These are phyloP conservation scores for Trametes sanguinea DNA, from an alignment of 768 basidiomycete genomes.

Conservation along the genomic window DNA sequence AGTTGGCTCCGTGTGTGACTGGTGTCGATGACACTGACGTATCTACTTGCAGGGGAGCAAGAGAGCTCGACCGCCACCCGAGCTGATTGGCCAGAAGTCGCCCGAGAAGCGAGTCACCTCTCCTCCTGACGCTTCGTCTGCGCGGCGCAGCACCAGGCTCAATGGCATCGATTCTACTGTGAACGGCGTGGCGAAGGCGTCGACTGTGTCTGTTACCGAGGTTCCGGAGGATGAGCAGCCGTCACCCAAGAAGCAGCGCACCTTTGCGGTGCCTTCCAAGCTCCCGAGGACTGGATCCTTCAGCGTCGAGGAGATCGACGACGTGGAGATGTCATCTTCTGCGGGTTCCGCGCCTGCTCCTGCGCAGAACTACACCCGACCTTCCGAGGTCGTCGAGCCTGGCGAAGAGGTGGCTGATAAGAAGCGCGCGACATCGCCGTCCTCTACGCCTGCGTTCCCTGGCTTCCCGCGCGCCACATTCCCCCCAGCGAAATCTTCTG, in stretches of 20 bases:
- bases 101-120: conserved; percentile 30
- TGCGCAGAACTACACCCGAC: conserved; percentile 22
- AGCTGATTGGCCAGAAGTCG: conserved; percentile 39
- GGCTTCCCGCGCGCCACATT: conserved; percentile 10
- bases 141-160: conserved; percentile 28
- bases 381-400: conserved; percentile 46
- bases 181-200: conserved; percentile 6
- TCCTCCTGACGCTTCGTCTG: conserved; percentile 5
- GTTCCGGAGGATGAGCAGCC: conserved; percentile 41
- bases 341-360: conserved; percentile 21
- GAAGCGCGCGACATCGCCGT: conserved; percentile 20
- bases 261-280: conserved; percentile 21
- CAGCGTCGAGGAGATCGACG: conserved; percentile 37
- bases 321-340: conserved; percentile 34
- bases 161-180: conserved; percentile 23
- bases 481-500: conserved; percentile 45
- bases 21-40: conserved; percentile 1
- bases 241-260: conserved; percentile 53
- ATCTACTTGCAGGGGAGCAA: conserved; percentile 62
- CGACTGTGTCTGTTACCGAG: conserved; percentile 37
- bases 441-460: conserved; percentile 8
- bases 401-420: conserved; percentile 26
- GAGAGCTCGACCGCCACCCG: conserved; percentile 70
- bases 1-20: conserved; percentile 22
- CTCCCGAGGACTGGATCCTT: conserved; percentile 7